These are phyloP conservation scores for Paecilomyces fulvus DNA, from an alignment of 2,329 filamentous ascomycete genomes.

Conservation along the genomic window DNA sequence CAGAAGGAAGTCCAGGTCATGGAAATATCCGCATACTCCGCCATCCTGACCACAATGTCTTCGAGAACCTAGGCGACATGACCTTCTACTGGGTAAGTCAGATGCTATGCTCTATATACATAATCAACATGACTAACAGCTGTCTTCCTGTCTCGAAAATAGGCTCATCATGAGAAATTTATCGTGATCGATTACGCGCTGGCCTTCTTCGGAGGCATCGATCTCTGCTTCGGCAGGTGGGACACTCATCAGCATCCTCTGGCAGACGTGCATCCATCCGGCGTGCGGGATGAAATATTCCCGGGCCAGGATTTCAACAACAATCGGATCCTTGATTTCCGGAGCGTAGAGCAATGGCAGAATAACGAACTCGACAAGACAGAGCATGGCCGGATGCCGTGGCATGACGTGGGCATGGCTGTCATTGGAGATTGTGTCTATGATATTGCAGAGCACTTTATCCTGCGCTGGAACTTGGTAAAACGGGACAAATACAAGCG, in stretches of 20 bases:
- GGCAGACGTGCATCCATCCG: slow-evolving; percentile 78
- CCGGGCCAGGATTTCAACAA: slow-evolving; percentile 98
- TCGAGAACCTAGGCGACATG: slow-evolving; percentile 92
- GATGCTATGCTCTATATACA: neutral
- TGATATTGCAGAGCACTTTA: slow-evolving; percentile 93
- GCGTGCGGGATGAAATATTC: slow-evolving; percentile 75
- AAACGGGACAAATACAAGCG: slow-evolving; percentile 98
- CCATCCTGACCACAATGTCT: slow-evolving; percentile 89
- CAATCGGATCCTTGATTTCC: slow-evolving; percentile 91
- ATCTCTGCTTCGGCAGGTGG: slow-evolving; percentile 94
- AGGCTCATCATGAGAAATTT: slow-evolving; percentile 94
- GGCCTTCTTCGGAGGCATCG: slow-evolving; percentile 89
- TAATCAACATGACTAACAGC: neutral
- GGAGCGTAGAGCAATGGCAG: slow-evolving; percentile 86
- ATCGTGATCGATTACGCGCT: slow-evolving; percentile 86
- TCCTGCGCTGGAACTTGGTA: slow-evolving; percentile 90
- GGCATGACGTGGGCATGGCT: slow-evolving; percentile 94
- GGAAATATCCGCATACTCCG: slow-evolving; percentile 85
- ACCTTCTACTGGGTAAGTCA: slow-evolving; percentile 72
- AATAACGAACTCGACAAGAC: slow-evolving; percentile 85
- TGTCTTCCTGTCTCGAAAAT: slow-evolving; percentile 17
- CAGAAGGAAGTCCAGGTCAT: slow-evolving; percentile 69
- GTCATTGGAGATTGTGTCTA: slow-evolving; percentile 82
- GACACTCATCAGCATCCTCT: slow-evolving; percentile 78
- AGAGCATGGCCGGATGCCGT: slow-evolving; percentile 91